Percentiles rank a stretch among this genome's conserved stretches.
phyloP scores from a whole-genome alignment of 1,284 basidiomycete species.

The Quambalaria eucalypti region DNA sequence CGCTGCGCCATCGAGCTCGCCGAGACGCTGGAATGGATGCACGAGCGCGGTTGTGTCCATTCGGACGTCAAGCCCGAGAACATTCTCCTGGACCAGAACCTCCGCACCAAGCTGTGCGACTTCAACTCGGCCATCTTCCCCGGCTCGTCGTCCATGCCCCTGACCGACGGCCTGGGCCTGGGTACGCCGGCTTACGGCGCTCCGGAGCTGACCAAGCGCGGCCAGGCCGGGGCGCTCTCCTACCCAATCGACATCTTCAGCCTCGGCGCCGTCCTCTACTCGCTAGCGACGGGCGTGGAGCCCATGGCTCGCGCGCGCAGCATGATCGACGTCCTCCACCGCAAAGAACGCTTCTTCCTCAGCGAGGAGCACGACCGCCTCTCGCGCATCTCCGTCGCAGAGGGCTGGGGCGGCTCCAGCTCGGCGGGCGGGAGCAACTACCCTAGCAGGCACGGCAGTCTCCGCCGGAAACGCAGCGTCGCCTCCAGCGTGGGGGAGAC shows the following conservation, averaged over 20 bases:
- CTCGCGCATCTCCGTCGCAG: slow-evolving; percentile 20
- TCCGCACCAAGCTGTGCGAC: slow-evolving; percentile 32
- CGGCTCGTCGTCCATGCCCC: slow-evolving; percentile 22
- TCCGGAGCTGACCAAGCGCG: slow-evolving; percentile 31
- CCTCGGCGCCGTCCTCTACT: slow-evolving; percentile 40
- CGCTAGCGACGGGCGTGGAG: slow-evolving; percentile 36
- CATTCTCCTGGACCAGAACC: slow-evolving; percentile 19
- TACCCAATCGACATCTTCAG: slow-evolving; percentile 40
- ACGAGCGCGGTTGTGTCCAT: slow-evolving; percentile 36
- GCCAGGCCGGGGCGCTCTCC: slow-evolving; percentile 15
- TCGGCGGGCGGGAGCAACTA: slow-evolving; percentile 11
- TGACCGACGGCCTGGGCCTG: slow-evolving; percentile 31
- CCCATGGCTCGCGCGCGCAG: slow-evolving; percentile 32
- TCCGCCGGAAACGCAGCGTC: slow-evolving; percentile 21
- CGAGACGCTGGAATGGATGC: slow-evolving; percentile 30
- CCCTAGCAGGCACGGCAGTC: slow-evolving; percentile 19
- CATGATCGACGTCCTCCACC: slow-evolving; percentile 40
- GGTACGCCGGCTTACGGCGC: slow-evolving; percentile 44
- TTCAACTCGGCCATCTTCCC: slow-evolving; percentile 45
- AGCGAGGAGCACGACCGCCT: slow-evolving; percentile 41
- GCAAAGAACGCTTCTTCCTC: slow-evolving; percentile 37
- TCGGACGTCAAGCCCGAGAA: slow-evolving; percentile 45
- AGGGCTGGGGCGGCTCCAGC: slow-evolving; percentile 11
- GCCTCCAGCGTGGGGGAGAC: slow-evolving; percentile 11
- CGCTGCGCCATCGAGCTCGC: slow-evolving; percentile 35